phyloP scores from a whole-genome alignment of 108 stramenopile species.

The Cyclotella choctawhatcheeana region DNA sequence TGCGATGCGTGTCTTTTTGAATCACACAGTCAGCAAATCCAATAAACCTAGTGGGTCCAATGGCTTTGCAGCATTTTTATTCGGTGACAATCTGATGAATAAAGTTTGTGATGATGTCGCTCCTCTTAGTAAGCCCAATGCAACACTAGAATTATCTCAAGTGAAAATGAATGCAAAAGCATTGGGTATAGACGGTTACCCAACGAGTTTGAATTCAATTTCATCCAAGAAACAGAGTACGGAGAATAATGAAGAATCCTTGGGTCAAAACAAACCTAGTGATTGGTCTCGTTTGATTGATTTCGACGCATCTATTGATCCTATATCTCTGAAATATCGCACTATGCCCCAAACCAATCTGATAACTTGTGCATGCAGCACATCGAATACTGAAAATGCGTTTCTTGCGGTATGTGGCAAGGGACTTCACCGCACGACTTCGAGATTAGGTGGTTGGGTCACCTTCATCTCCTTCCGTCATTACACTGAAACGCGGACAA shows the following conservation, averaged over 20 bases:
- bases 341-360: constrained; percentile 40
- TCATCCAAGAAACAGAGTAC: neutral
- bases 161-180: neutral
- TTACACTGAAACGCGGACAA: constrained; percentile 63
- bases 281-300: constrained; percentile 35
- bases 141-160: constrained; percentile 34
- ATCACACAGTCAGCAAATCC: constrained; percentile 4
- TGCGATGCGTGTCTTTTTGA: constrained; percentile 37
- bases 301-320: constrained; percentile 49
- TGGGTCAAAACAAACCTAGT: neutral
- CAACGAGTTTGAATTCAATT: too few relatives aligned
- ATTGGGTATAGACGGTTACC: neutral
- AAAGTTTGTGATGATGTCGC: constrained; percentile 28
- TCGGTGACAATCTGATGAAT: constrained; percentile 27
- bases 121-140: constrained; percentile 31
- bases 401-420: constrained; percentile 47
- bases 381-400: constrained; percentile 36
- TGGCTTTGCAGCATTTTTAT: constrained; percentile 42
- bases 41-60: constrained; percentile 6
- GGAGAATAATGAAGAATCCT: neutral
- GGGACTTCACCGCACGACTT: constrained; percentile 28
- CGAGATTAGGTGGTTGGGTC: constrained; percentile 70
- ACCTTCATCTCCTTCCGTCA: constrained; percentile 73
- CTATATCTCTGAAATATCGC: constrained; percentile 23
- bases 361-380: constrained; percentile 35